Base-by-base conservation (phyloP, 148 eudicot genomes). In the Simmondsia chinensis region DNA sequence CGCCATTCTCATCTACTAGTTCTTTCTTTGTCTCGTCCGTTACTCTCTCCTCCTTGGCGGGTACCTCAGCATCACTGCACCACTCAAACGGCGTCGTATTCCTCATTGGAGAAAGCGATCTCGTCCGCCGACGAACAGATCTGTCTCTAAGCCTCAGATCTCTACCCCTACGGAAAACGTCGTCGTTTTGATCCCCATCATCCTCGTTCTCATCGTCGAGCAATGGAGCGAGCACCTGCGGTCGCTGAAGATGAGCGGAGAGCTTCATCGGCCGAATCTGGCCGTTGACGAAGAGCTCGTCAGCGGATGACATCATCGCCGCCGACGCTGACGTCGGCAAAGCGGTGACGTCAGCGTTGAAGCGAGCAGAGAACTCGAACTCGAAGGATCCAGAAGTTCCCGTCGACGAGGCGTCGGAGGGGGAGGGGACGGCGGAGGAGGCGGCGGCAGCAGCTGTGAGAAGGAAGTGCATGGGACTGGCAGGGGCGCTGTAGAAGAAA, bases 401-500 rank as follows among this genome's bases (percentile, higher is more conserved):
- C n/a, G 51, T 16, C 21, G 64, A 48, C 19, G 63, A 56, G 1
- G 60, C 65, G 20, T 53, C 69, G 44, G 54, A 43, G 1, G 33
- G 46, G 3, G 36, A 27, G 0, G 53, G n/a, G n/a, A n/a, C n/a
- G n/a, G n/a, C n/a, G n/a, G n/a, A n/a, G n/a, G n/a, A n/a, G 3
- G 62, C 48, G 13, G 39, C 44, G 10, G 74, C 27, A 11, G 68
- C 12, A 4, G 59, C 14, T 20, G 76, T 54, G 20, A 77, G 64
- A 15, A 73, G 32, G 56, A 60, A 74, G 54, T 88, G 97, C 77
- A 74, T 83, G 33, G 97, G 97, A 29, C 83, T 75, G 0, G 97
- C 54, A 9, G 97, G 97, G 4, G 94, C 97, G 19, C 91, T 79
- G 86, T 72, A 87, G 68, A 60, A 87, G 71, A 70, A 86, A 11